Percentiles rank a stretch among this genome's conserved stretches.
Evolutionary conservation across 2,329 filamentous ascomycete genomes (phyloP).

Genomic region (Berkeleyomyces rouxiae): DNA sequence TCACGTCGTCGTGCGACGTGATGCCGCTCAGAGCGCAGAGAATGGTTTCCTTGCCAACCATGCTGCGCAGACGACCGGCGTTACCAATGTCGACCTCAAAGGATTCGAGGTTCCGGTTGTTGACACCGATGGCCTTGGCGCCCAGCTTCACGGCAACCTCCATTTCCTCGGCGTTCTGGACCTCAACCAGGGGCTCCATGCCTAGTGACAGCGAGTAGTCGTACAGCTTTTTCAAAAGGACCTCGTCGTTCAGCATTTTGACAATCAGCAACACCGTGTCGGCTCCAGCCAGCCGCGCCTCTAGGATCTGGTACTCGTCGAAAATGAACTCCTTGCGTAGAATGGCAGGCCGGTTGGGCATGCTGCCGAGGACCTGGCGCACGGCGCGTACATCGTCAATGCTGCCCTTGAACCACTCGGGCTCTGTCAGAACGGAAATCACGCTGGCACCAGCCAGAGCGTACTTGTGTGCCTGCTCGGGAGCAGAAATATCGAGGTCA

Average conservation of each 20-base stretch:
- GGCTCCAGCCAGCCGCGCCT: constrained; percentile 80
- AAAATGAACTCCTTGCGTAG: constrained; percentile 95
- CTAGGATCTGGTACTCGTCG: constrained; percentile 94
- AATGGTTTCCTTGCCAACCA: constrained; percentile 71
- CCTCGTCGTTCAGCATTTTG: constrained; percentile 74
- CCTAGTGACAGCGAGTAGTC: constrained; percentile 75
- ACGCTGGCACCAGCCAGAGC: constrained; percentile 88
- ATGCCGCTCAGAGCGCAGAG: constrained; percentile 93
- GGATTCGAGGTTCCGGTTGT: constrained; percentile 90
- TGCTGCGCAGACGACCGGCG: constrained; percentile 70
- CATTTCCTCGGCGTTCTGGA: constrained; percentile 92
- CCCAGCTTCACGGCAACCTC: constrained; percentile 69
- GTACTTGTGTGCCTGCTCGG: constrained; percentile 78
- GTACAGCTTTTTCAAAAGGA: constrained; percentile 59
- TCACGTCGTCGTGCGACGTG: constrained; percentile 71
- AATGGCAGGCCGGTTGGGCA: constrained; percentile 83
- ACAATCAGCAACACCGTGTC: constrained; percentile 93
- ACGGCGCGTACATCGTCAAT: constrained; percentile 85
- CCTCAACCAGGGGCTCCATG: constrained; percentile 96
- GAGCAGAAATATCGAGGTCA: constrained; percentile 70
- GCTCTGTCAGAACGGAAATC: constrained; percentile 96
- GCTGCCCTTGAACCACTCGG: constrained; percentile 97
- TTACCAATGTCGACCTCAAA: constrained; percentile 94
- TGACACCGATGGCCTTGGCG: constrained; percentile 85
- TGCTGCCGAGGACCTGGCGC: constrained; percentile 70